phyloP scores from a whole-genome alignment of 2,329 filamentous ascomycete genomes.

The Thielaviopsis euricoi region DNA sequence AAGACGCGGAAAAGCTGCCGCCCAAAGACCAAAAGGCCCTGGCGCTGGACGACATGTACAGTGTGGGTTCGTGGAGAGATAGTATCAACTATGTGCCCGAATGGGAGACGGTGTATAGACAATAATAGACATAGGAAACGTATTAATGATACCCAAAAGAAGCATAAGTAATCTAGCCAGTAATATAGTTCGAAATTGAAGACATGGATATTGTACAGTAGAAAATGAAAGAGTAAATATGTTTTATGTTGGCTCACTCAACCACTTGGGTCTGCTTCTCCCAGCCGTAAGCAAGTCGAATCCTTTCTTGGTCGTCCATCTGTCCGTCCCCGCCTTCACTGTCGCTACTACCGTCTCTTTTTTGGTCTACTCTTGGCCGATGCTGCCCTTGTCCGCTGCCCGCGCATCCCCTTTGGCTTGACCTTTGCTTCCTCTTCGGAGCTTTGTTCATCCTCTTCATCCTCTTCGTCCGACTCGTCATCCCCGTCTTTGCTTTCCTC shows the following conservation, averaged over 20 bases:
- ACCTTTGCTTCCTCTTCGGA: conserved; percentile 23
- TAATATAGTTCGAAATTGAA: neutral
- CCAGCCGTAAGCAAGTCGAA: neutral
- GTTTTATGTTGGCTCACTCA: neutral
- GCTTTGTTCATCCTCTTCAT: conserved; percentile 20
- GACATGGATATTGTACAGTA: neutral
- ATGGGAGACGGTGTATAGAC: conserved; percentile 23
- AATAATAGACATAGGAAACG: neutral
- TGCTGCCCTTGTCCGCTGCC: conserved; percentile 21
- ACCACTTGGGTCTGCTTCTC: neutral
- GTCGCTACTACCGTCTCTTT: conserved; percentile 17
- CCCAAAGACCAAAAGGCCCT: neutral
- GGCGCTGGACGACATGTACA: conserved; percentile 14
- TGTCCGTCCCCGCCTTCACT: neutral
- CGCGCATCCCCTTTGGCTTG: conserved; percentile 22
- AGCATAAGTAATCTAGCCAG: neutral
- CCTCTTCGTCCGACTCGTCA: conserved; percentile 16
- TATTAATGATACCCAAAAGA: neutral
- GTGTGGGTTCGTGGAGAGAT: conserved; percentile 24
- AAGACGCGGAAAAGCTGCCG: conserved; percentile 2
- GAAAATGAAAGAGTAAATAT: neutral
- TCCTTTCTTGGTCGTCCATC: no score
- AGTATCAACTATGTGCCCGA: conserved; percentile 22
- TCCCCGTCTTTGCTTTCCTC: conserved; percentile 23
- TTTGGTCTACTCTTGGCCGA: conserved; percentile 20